phyloP scores from a whole-genome alignment of 345 rosid genomes.

The Lumnitzera racemosa region DNA sequence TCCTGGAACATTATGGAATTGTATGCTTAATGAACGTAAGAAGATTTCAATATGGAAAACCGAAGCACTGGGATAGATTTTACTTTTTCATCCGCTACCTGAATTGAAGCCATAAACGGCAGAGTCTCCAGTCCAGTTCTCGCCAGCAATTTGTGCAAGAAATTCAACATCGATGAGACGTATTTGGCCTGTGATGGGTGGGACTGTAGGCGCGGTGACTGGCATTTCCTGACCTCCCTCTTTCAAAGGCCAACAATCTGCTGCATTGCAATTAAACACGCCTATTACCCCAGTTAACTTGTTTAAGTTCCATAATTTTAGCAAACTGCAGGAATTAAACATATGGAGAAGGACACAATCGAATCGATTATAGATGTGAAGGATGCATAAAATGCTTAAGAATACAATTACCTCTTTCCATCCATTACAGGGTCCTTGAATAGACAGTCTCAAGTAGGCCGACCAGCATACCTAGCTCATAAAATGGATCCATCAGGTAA shows the following conservation, averaged over 20 bases:
- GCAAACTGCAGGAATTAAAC: conserved; percentile 22
- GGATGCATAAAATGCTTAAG: too few species aligned
- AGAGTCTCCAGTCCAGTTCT: conserved; percentile 13
- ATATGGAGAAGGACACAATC: background rate
- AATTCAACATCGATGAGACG: conserved; percentile 7
- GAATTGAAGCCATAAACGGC: conserved; percentile 9
- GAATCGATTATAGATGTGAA: background rate
- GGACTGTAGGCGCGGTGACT: conserved; percentile 3
- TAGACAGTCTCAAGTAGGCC: conserved; percentile 54
- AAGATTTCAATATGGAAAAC: too few species aligned
- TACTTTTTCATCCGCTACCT: too few species aligned
- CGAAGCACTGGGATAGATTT: too few species aligned
- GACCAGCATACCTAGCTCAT: background rate
- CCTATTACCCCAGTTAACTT: conserved; percentile 9
- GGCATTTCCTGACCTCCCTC: conserved; percentile 4
- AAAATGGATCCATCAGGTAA: too few species aligned
- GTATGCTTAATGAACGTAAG: too few species aligned
- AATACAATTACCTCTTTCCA: conserved; percentile 6
- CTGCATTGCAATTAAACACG: conserved; percentile 18
- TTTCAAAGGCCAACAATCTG: conserved; percentile 11
- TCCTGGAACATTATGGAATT: background rate
- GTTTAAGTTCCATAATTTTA: conserved; percentile 43
- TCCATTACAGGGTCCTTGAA: conserved; percentile 34
- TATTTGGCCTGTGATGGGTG: background rate
- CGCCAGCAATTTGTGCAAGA: conserved; percentile 10